A percentile compares a stretch with the other conserved stretches of the same genome.
phyloP scores from a whole-genome alignment of 148 eudicot genomes.

The Rhododendron mucronatum region DNA sequence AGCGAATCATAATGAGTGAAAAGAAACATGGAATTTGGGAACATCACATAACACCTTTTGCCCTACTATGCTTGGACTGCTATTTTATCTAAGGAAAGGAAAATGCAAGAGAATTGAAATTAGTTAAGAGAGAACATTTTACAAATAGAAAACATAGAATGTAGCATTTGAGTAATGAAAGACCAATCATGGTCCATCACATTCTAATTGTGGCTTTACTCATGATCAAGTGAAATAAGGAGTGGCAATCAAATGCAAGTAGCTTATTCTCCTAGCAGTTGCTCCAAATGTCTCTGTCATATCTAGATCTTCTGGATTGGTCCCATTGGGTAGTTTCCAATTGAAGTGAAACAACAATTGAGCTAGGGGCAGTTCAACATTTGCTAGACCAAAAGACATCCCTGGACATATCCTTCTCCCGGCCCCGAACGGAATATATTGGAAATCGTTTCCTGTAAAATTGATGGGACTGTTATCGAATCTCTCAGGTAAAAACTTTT shows the following conservation, averaged over 20 bases:
- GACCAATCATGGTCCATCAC: too few relatives aligned
- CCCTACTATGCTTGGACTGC: too few relatives aligned
- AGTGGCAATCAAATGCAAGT: neutral
- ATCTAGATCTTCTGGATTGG: neutral
- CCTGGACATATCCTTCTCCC: neutral
- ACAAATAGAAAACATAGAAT: too few relatives aligned
- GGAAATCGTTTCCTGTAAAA: conserved; percentile 22
- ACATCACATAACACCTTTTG: too few relatives aligned
- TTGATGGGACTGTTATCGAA: conserved; percentile 11
- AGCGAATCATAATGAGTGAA: too few relatives aligned
- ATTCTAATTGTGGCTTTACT: too few relatives aligned
- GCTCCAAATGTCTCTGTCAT: conserved; percentile 4
- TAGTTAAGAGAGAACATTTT: too few relatives aligned
- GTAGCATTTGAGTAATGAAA: too few relatives aligned
- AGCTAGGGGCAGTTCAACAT: conserved; percentile 28
- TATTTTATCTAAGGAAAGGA: too few relatives aligned
- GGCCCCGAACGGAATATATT: conserved; percentile 16
- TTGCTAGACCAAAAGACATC: conserved; percentile 4
- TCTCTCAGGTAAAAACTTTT: conserved; percentile 24
- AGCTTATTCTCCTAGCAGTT: conserved; percentile 10
- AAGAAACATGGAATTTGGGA: too few relatives aligned
- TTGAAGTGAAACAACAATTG: conserved; percentile 25
- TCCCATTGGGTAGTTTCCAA: conserved; percentile 19
- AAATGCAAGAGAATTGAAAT: too few relatives aligned
- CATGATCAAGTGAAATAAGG: neutral